Base-by-base conservation (phyloP, 2,329 filamentous ascomycete genomes). In the Diaporthe longicolla region DNA sequence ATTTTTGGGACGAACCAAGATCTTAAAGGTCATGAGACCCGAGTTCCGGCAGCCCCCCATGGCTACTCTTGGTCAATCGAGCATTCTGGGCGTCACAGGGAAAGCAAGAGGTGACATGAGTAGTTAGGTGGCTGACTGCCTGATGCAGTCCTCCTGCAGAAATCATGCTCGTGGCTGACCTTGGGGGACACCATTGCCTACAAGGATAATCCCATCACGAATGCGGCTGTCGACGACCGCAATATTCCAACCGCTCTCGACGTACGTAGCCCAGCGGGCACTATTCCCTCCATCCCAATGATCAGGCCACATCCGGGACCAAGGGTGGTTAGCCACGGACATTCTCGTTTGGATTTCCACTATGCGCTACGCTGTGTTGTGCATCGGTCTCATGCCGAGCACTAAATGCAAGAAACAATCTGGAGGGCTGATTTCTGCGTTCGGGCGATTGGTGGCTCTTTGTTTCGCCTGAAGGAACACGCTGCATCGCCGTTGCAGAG, bases 381-480 rank as follows among this genome's bases (percentile, higher is more conserved):
- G 63, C 45, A 37, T 21, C 45, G 24, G 45, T n/a, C 32, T 52
- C 45, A 52, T 52, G 45, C 29, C 29, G 29, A 13, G 45, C 4
- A 26, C 29, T 21, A 66, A 19, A 37, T 40, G 63, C 45, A 52
- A 52, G 45, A 52, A 66, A 52, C 63, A 66, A 52, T 66, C 45
- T 66, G 45, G 63, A 32, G 43, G 19, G 61, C 61, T 65, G 21
- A n/a, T n/a, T 35, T 11, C 6, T 43, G 43, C 43, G 43, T 66
- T 66, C 43, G 61, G 61, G 61, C 61, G 61, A 66, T 66, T 66
- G 61, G 63, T 66, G 63, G 29, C 45, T 66, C 63, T 66, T 66
- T 52, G 63, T 66, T 66, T 66, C 63, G 63, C 45, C 63, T 26
- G 63, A 52, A 66, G 45, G 59, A 45, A 32, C 58, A 26, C 24